Conservation (phyloP, 768 basidiomycete genomes). For the Boletus bicolor region DNA sequence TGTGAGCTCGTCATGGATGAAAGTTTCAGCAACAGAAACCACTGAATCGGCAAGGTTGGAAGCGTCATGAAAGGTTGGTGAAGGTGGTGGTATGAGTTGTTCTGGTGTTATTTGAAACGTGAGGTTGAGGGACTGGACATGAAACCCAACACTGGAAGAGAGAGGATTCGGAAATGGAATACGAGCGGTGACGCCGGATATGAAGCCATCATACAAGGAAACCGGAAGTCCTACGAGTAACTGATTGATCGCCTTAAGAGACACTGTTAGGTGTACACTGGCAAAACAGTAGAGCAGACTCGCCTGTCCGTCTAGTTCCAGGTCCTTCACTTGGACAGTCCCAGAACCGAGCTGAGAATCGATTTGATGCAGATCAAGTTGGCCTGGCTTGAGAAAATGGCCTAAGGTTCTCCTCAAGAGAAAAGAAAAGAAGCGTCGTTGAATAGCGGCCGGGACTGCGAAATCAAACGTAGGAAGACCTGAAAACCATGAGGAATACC, state of each 20-base stretch:
- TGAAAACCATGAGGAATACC: constrained; percentile 56
- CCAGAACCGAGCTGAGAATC: constrained; percentile 94
- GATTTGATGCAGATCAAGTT: constrained; percentile 81
- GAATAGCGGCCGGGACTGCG: constrained; percentile 66
- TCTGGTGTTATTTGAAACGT: constrained; percentile 48
- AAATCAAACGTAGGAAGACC: constrained; percentile 63
- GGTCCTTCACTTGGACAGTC: constrained; percentile 78
- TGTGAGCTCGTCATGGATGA: constrained; percentile 79
- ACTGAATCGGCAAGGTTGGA: constrained; percentile 71
- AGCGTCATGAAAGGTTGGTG: constrained; percentile 15
- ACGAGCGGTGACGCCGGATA: constrained; percentile 71
- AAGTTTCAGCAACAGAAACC: constrained; percentile 80
- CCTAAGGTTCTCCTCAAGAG: constrained; percentile 80
- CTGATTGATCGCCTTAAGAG: constrained; percentile 70
- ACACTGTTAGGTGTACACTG: background rate
- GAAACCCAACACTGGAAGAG: constrained; percentile 67
- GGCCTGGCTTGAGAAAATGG: constrained; percentile 83
- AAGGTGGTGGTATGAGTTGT: constrained; percentile 10
- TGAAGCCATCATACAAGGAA: constrained; percentile 62
- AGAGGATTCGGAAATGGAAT: constrained; percentile 87
- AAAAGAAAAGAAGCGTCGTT: constrained; percentile 88
- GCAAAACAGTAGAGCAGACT: too few relatives aligned
- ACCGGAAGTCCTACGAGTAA: constrained; percentile 66
- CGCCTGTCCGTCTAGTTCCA: constrained; percentile 66
- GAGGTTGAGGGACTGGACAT: constrained; percentile 64